Conservation (phyloP, 140 eudicot species). For the Ambrosia hybrid region DNA sequence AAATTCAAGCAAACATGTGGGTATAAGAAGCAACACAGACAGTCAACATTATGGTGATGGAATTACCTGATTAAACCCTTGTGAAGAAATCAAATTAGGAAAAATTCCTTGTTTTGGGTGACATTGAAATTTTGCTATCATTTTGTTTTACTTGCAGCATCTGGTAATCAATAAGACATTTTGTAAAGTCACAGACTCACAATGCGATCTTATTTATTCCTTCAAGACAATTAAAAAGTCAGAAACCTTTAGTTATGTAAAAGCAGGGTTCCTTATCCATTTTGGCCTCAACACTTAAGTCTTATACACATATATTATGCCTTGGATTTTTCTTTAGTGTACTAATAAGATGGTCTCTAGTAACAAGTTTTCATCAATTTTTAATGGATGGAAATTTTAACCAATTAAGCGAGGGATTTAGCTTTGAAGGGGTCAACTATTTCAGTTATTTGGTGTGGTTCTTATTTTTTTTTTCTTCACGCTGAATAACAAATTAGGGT, state of each 20-base stretch:
- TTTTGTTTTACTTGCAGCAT: constrained; percentile 3
- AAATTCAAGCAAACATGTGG: background rate
- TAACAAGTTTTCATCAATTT: background rate
- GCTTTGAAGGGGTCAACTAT: background rate
- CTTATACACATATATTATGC: background rate
- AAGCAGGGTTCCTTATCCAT: constrained; percentile 1
- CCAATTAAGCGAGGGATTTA: background rate
- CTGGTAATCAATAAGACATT: background rate
- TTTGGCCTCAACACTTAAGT: background rate
- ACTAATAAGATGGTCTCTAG: background rate
- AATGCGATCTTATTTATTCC: too few species aligned
- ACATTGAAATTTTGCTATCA: background rate
- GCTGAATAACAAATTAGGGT: constrained; percentile 6
- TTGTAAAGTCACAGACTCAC: background rate
- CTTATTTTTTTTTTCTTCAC: background rate
- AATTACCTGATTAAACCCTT: background rate
- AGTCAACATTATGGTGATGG: background rate
- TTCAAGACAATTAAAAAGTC: too few species aligned
- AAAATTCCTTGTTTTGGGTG: background rate
- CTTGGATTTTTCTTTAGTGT: background rate
- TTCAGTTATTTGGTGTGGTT: too few species aligned
- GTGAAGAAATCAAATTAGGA: constrained; percentile 6
- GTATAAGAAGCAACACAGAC: background rate
- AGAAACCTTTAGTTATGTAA: constrained; percentile 6
- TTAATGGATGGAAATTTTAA: background rate